phyloP scores from a whole-genome alignment of 345 rosid genomes.

The Populus tremula region DNA sequence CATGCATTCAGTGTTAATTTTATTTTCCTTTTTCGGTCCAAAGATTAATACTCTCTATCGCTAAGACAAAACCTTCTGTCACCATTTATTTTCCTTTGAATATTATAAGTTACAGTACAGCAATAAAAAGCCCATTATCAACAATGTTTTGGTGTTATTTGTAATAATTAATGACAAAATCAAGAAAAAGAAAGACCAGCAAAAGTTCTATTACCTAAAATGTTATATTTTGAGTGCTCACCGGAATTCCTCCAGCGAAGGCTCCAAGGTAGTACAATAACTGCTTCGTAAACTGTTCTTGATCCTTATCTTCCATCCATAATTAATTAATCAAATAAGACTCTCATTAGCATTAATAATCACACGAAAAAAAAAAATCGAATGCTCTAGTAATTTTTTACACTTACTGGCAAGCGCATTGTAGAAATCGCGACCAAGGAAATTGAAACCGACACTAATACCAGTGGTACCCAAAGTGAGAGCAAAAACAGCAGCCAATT shows the following conservation, averaged over 20 bases:
- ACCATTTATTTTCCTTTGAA: too few species aligned
- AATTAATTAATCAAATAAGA: too few species aligned
- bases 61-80: too few species aligned
- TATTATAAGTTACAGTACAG: too few species aligned
- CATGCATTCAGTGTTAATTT: too few species aligned
- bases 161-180: neutral
- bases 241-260: constrained; percentile 96
- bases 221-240: constrained; percentile 40
- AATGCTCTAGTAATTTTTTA: too few species aligned
- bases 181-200: neutral
- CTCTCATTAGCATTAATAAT: too few species aligned
- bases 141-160: too few species aligned
- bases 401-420: constrained; percentile 80
- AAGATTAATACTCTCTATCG: too few species aligned
- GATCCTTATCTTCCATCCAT: constrained; percentile 63
- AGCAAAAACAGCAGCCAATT: constrained; percentile 78
- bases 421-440: constrained; percentile 97
- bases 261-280: constrained; percentile 76
- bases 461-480: constrained; percentile 90
- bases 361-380: too few species aligned
- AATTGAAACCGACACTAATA: constrained; percentile 89
- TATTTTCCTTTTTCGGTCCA: too few species aligned
- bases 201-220: constrained; percentile 30
- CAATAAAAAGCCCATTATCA: too few species aligned
- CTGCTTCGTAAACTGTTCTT: constrained; percentile 86